Evolutionary conservation across 495 filamentous ascomycete species (phyloP), one percentile per base, ranked within the genome.

Genomic region (Neurospora tetrasperma): DNA sequence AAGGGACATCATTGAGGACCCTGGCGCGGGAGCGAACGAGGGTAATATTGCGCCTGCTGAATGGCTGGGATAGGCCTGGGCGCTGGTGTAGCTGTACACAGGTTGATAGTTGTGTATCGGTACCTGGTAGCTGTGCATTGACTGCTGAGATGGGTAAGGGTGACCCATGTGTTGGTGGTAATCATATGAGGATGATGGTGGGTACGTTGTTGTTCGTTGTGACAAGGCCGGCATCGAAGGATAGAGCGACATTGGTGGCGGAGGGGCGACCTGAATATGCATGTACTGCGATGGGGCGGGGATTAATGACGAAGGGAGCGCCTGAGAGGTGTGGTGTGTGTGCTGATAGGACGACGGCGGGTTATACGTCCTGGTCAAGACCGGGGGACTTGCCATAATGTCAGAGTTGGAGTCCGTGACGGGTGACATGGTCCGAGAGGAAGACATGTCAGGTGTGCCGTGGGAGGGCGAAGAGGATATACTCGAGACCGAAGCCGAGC

Each of bases 391-490:
- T 6, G 68, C 11, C 16, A 44, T 71, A 0, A 71, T 31, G 12
- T 74, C 74, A 2, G 75, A 16, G 18, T 48, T 40, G 6, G 74
- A 69, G 6, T 66, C 54, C 27, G 54, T 38, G 54, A 71, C 70
- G 10, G 79, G 77, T 31, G 79, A 80, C 46, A 80, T n/a, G 12
- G 75, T 76, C 11, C 77, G 69, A 5, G 77, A 72, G 43, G 71
- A 68, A 16, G 72, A 54, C 10, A 42, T 71, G 62, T 73, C 44
- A 20, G 48, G 73, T 10, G 70, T 70, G 73, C 41, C 20, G 72
- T 74, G 70, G 4, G 78, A 76, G 11, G 74, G 39, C 5, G 76
- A 71, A 6, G 78, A 79, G 16, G 76, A 74, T 10, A 73, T 66
- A 11, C 76, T 78, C 6, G 75, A 79, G 4, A 76, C 76, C 4